These are phyloP conservation scores for Oryza glaberrima DNA, from an alignment of 176 grass and related monocot species.

Conservation along the genomic window DNA sequence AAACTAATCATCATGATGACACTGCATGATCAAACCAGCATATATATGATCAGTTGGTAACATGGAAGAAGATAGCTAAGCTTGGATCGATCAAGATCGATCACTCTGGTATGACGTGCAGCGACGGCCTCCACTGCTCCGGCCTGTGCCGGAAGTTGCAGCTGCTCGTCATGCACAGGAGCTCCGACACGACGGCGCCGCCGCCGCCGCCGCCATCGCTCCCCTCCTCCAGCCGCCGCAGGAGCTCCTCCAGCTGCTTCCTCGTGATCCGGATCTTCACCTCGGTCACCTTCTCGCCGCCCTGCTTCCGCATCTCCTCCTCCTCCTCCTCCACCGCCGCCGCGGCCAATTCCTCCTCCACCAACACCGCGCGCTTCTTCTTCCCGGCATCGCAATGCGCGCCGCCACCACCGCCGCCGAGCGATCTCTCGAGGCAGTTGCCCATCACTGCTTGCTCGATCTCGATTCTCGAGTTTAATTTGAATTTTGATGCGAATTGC, in stretches of 20 bases:
- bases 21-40: not conserved
- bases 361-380: slow-evolving; percentile 29
- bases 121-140: slow-evolving; percentile 60
- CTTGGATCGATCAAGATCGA: not conserved
- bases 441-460: slow-evolving; percentile 23
- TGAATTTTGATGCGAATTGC: not conserved
- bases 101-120: slow-evolving; percentile 78
- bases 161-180: slow-evolving; percentile 45
- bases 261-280: slow-evolving; percentile 72
- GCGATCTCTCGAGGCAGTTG: slow-evolving; percentile 30
- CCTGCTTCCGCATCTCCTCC: no score
- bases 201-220: not conserved
- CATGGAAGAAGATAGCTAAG: not conserved
- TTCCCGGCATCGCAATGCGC: slow-evolving; percentile 6
- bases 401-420: not conserved
- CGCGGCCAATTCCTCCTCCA: not conserved
- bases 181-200: slow-evolving; percentile 50
- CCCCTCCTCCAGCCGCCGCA: slow-evolving; percentile 43
- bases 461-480: not conserved
- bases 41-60: not conserved
- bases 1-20: not conserved
- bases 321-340: not conserved
- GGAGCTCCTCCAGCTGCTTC: slow-evolving; percentile 69
- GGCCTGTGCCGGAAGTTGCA: slow-evolving; percentile 32
- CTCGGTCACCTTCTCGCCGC: slow-evolving; percentile 12